phyloP scores from a whole-genome alignment of 306 rosid species.

The Vigna nakashimae region DNA sequence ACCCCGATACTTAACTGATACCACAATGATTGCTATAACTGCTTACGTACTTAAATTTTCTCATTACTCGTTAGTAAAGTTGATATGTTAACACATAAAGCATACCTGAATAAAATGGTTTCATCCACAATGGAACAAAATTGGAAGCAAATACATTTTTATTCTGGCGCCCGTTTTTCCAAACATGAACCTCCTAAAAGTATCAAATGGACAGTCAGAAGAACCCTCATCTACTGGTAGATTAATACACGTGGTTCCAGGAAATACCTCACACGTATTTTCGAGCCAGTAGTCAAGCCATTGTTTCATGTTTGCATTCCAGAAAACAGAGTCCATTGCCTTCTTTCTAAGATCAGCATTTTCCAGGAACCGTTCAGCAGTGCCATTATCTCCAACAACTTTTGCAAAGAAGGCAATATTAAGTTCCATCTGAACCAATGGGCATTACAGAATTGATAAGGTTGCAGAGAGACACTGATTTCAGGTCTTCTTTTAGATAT shows the following conservation, averaged over 20 bases:
- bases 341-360: conserved; percentile 66
- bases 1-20: conserved; percentile 16
- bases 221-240: conserved; percentile 14
- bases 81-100: conserved; percentile 14
- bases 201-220: conserved; percentile 40
- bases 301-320: conserved; percentile 73
- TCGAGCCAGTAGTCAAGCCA: conserved; percentile 94
- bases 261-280: conserved; percentile 50
- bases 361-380: conserved; percentile 54
- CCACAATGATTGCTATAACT: conserved; percentile 11
- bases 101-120: conserved; percentile 78
- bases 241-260: conserved; percentile 22
- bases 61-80: conserved; percentile 5
- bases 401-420: conserved; percentile 80
- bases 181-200: conserved; percentile 59
- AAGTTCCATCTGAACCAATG: conserved; percentile 76
- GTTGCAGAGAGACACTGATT: conserved; percentile 28
- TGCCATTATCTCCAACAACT: conserved; percentile 60
- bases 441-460: conserved; percentile 35
- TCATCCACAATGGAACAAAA: conserved; percentile 87
- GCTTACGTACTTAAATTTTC: neutral
- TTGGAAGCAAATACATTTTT: conserved; percentile 77
- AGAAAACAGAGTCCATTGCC: conserved; percentile 75
- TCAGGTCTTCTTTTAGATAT: conserved; percentile 29
- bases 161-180: conserved; percentile 74